A percentile compares a stretch with the other conserved stretches of the same genome.
These are phyloP conservation scores for Fereydounia khargensis DNA, from an alignment of 1,284 basidiomycete genomes.

Conservation along the genomic window DNA sequence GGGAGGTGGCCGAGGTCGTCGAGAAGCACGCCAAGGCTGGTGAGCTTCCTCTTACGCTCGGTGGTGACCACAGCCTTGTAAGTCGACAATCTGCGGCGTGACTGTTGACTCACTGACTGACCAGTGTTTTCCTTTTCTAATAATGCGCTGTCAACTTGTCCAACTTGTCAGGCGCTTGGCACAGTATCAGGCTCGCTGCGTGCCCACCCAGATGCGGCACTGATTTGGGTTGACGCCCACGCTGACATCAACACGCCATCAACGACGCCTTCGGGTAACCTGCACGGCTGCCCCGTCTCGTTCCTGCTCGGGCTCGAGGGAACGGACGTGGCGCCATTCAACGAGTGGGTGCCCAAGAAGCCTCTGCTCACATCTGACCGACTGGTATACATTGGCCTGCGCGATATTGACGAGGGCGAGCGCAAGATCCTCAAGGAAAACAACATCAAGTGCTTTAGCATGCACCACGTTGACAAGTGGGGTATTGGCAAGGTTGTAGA, in stretches of 20 bases:
- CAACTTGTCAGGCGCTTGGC: too few relatives aligned
- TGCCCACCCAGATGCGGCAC: slow-evolving; percentile 67
- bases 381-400: slow-evolving; percentile 89
- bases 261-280: slow-evolving; percentile 82
- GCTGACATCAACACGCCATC: slow-evolving; percentile 92
- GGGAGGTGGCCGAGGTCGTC: slow-evolving; percentile 76
- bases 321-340: slow-evolving; percentile 51
- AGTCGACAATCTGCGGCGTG: slow-evolving; percentile 48
- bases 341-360: slow-evolving; percentile 48
- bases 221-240: slow-evolving; percentile 73
- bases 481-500: slow-evolving; percentile 85
- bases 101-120: background rate
- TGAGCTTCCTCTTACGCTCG: slow-evolving; percentile 84
- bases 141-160: slow-evolving; percentile 52
- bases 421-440: slow-evolving; percentile 81
- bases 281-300: slow-evolving; percentile 96
- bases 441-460: slow-evolving; percentile 88
- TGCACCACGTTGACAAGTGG: slow-evolving; percentile 97
- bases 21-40: slow-evolving; percentile 73
- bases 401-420: slow-evolving; percentile 88
- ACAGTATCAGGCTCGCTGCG: slow-evolving; percentile 58
- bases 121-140: background rate
- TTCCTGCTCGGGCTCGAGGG: slow-evolving; percentile 67
- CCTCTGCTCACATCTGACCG: slow-evolving; percentile 65
- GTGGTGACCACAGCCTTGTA: slow-evolving; percentile 91